Evolutionary conservation across 73 alveolate species (phyloP), one percentile per base, ranked within the genome.

Genomic region (Stentor coeruleus): DNA sequence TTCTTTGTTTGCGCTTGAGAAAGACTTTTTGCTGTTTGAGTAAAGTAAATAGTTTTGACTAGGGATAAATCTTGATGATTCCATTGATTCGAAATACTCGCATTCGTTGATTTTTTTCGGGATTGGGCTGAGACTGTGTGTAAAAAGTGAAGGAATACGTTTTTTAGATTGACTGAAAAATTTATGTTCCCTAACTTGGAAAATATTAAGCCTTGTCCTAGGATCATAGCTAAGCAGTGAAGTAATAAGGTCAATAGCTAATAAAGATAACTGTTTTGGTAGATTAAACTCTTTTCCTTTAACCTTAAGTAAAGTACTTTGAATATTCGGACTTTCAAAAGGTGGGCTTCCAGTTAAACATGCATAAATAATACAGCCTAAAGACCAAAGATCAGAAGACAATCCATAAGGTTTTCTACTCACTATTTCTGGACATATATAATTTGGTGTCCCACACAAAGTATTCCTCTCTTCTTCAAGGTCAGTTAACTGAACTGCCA

Each of bases 361-460:
- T 76, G 79, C 88, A 90, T 85, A 86, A 2, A 90, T 28, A n/a
- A 91, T 74, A 39, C 90, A 84, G 0, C 99, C 99, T 59, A 95
- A 81, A 39, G 98, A 93, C 98, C 99, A 96, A 0, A 91, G 83
- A 89, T 96, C 99, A 36, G 96, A 91, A 57, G 91, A 84, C 77
- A 87, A 92, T 81, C 96, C 99, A 81, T 96, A 95, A 14, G 98
- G 95, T 35, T 82, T 77, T 58, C 93, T 84, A 58, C 87, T 42
- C 20, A 95, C 91, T 86, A 95, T 91, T 83, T 95, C 99, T 0
- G 99, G 99, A 11, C 97, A 93, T 66, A 95, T 90, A 81, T 95
- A 96, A 82, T 94, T 97, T 0, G 97, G 91, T n/a, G 99, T 96
- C n/a, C 99, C 98, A 83, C 99, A 96, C 74, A 94, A 91, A 20